Evolutionary conservation across 1,284 basidiomycete genomes (phyloP), one percentile per base, ranked within the genome.

Genomic region (Peniophora sp.): DNA sequence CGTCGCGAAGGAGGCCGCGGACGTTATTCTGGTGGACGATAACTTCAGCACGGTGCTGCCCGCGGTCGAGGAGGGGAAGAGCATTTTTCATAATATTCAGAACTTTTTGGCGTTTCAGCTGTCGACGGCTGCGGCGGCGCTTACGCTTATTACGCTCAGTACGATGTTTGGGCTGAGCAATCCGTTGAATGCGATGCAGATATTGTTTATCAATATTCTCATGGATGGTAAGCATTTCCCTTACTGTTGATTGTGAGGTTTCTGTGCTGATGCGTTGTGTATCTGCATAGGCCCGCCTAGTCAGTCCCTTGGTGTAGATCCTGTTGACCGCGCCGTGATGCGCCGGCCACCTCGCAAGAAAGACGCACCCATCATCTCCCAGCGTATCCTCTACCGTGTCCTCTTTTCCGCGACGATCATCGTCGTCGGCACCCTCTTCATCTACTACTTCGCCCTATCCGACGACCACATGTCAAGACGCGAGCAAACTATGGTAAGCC

Each of bases 71-170:
- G 96, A 99, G 75, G 96, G 91, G 51, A 96, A 97, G 83, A 90
- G 90, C 3, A 98, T 98, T 61, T 99, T 97, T 68, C 92, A 96
- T 71, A 98, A 99, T 62, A 97, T 98, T 62, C 95, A 98, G 65
- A 98, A 97, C 67, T 98, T 99, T 75, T 72, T 98, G 47, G 83
- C 88, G 35, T 99, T 99, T 78, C 95, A 99, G 69, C 82, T 99
- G 17, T 95, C 92, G 56, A 99, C 96, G 1, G 95, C 95, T 1
- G 92, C 94, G 5, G 94, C 96, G 11, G 95, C 95, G 2, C 73
- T 99, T 53, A 85, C 88, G n/a, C 75, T 98, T 55, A 97, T 99
- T 68, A 95, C 94, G 3, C 75, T 97, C 48, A 93, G 89, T 62
- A 98, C 95, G 14, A 76, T 94, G 62, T 81, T 97, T 57, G 83